Base-by-base conservation (phyloP, 1,284 basidiomycete genomes). In the Pascua sp. region DNA sequence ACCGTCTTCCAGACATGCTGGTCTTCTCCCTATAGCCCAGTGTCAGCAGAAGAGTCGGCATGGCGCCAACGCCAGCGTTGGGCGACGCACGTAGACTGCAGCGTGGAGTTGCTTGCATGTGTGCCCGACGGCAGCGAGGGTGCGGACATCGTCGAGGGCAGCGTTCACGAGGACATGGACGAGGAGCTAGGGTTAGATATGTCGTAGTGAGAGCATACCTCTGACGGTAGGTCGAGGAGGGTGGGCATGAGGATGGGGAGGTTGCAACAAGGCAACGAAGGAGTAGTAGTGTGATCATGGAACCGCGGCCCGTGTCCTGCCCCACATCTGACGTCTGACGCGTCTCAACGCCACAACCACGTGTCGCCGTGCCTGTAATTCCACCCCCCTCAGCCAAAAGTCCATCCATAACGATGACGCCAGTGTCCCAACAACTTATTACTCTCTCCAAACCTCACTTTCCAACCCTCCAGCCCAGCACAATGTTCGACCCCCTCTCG, bases 401-500 rank as follows among this genome's bases (percentile, higher is more conserved):
- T 32, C 24, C 4, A 7, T 32, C 4, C 24, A 18, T 8, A 11
- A 49, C 47, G 47, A 50, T 50, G 49, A 50, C 39, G 49, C 49
- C 15, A 42, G 49, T 16, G 37, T 16, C 18, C 24, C 24, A 24
- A 50, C 49, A 42, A 42, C 47, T n/a, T 18, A 12, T 11, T 18
- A 16, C 37, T 32, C 41, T 44, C 18, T 13, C 36, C 37, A 9
- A 37, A 18, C 39, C 36, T 37, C 16, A 40, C 49, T 15, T 24
- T 47, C 45, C 13, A 47, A 7, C 15, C 8, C 18, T 17, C 18
- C 47, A 36, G 39, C 39, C 40, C 15, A 38, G 49, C 37, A 17
- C 46, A 18, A 75, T 75, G 72, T 61, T 67, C 68, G 73, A 76
- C 61, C 71, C 70, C 5, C 51, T 67, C 12, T 63, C 67, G 2